Evolutionary conservation across 1,139 yeast species (phyloP).

Genomic region (Blastobotrys petasosporus): DNA sequence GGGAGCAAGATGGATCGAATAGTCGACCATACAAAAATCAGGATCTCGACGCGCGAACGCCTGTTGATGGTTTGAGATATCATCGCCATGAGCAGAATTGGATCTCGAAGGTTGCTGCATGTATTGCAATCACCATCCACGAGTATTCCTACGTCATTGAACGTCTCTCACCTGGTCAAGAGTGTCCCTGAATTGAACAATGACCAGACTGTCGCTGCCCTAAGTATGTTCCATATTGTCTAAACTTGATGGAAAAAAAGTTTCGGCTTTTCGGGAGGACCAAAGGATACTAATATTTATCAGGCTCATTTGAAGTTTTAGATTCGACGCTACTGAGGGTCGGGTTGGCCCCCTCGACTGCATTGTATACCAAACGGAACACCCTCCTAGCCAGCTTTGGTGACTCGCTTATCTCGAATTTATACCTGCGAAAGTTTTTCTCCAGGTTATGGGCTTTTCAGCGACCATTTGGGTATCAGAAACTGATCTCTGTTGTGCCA

Average conservation of each 20-base stretch:
- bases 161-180: slow-evolving; percentile 16
- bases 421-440: slow-evolving; percentile 13
- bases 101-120: slow-evolving; percentile 12
- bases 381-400: slow-evolving; percentile 41
- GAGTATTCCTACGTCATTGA: slow-evolving; percentile 18
- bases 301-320: slow-evolving; percentile 7
- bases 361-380: slow-evolving; percentile 41
- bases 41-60: no score
- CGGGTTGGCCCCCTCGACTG: slow-evolving; percentile 45
- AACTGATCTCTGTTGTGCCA: slow-evolving; percentile 17
- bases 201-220: background rate
- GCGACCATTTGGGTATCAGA: slow-evolving; percentile 18
- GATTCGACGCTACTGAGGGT: slow-evolving; percentile 39
- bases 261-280: background rate
- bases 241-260: background rate
- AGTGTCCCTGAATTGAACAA: slow-evolving; percentile 14
- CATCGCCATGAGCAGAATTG: background rate
- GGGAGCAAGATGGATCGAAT: no score
- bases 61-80: no score
- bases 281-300: background rate
- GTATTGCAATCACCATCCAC: slow-evolving; percentile 18
- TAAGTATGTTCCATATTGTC: background rate
- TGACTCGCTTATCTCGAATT: slow-evolving; percentile 18
- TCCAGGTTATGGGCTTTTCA: slow-evolving; percentile 17
- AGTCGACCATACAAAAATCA: no score